A percentile compares a stretch with the other conserved stretches of the same genome.
Conservation (phyloP, 2,329 filamentous ascomycete genomes). For the Phyllosticta citrichinensis region DNA sequence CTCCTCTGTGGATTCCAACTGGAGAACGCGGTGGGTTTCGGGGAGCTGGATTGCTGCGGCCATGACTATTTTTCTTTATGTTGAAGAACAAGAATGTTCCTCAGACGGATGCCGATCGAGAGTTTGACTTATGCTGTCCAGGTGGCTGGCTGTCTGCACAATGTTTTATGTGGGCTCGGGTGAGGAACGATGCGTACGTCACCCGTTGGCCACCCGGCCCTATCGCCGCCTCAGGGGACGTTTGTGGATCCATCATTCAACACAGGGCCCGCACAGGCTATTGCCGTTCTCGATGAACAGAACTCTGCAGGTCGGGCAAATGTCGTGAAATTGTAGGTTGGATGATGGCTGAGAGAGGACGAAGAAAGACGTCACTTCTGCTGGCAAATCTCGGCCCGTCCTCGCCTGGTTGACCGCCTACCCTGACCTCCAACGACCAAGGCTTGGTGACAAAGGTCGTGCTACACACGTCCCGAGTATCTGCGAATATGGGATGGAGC, state of each 20-base stretch:
- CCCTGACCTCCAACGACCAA: neutral
- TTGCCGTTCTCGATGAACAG: neutral
- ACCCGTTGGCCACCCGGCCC: neutral
- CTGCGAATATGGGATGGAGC: too few species aligned
- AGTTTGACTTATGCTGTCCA: neutral
- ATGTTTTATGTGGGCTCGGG: neutral
- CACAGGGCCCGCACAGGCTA: neutral
- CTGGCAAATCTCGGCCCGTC: neutral
- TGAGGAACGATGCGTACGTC: neutral
- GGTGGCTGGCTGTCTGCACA: neutral
- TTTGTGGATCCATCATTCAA: neutral
- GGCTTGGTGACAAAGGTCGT: too few species aligned
- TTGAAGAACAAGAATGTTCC: too few species aligned
- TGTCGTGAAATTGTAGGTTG: neutral
- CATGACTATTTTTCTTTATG: neutral
- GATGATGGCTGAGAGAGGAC: neutral
- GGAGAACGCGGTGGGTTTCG: constrained; percentile 19
- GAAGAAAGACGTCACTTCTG: neutral
- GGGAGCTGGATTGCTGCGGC: constrained; percentile 1
- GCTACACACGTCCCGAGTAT: too few species aligned
- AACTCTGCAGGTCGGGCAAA: neutral
- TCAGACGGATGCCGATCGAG: neutral
- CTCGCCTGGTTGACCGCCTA: neutral
- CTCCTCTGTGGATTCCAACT: constrained; percentile 16
- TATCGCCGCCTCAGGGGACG: neutral